These are phyloP conservation scores for Colletotrichum sp. DNA, from an alignment of 2,329 filamentous ascomycete genomes.

Conservation along the genomic window DNA sequence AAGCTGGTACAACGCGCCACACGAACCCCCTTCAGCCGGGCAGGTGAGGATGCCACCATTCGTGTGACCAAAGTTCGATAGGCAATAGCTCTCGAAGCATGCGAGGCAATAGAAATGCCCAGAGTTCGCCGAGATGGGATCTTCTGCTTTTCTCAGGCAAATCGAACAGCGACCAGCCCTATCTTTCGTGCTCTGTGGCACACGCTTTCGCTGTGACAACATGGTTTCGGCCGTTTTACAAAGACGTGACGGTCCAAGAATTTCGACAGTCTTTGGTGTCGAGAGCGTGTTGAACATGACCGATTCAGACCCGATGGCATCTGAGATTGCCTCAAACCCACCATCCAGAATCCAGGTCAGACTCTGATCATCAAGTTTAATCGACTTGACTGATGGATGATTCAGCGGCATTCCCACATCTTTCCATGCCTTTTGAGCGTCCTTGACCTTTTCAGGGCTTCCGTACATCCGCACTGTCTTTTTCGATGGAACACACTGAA, in stretches of 20 bases:
- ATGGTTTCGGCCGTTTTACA: slow-evolving; percentile 24
- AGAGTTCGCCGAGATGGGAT: slow-evolving; percentile 38
- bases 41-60: too few species aligned
- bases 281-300: slow-evolving; percentile 36
- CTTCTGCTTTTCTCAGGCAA: slow-evolving; percentile 41
- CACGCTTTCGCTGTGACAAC: not conserved
- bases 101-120: slow-evolving; percentile 45
- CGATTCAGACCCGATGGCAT: slow-evolving; percentile 29
- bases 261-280: slow-evolving; percentile 34
- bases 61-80: too few species aligned
- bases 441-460: slow-evolving; percentile 14
- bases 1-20: not conserved
- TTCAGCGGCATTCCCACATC: slow-evolving; percentile 29
- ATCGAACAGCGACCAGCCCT: slow-evolving; percentile 32
- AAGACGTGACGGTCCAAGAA: slow-evolving; percentile 27
- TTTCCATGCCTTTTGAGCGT: slow-evolving; percentile 19
- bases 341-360: slow-evolving; percentile 35
- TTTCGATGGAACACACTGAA: slow-evolving; percentile 32
- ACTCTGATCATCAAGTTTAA: slow-evolving; percentile 1
- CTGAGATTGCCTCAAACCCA: slow-evolving; percentile 33
- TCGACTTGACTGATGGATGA: not conserved
- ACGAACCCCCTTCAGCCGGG: not conserved
- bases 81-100: slow-evolving; percentile 43
- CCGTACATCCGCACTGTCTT: slow-evolving; percentile 35
- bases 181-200: not conserved